Evolutionary conservation across 1,284 basidiomycete genomes (phyloP).

Genomic region (Cutaneotrichosporon cavernicola): DNA sequence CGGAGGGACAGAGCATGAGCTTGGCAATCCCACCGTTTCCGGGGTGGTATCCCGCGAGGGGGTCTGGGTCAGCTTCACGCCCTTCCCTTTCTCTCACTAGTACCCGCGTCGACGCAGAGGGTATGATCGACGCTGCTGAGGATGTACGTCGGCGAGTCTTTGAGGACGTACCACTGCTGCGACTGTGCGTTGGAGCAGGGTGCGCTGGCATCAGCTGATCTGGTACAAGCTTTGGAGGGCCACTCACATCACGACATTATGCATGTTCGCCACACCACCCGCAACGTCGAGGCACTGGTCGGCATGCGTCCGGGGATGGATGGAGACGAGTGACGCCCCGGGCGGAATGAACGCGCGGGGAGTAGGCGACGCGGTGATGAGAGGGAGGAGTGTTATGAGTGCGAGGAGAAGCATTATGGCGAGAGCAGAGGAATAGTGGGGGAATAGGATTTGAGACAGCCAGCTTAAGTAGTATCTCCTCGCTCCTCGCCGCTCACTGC

Average conservation of each 20-base stretch:
- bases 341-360: slow-evolving; percentile 5
- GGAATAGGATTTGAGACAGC: neutral
- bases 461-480: neutral
- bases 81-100: neutral
- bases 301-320: neutral
- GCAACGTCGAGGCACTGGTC: neutral
- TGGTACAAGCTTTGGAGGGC: neutral
- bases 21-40: neutral
- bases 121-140: neutral
- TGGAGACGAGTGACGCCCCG: neutral
- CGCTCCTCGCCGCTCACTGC: too few species aligned
- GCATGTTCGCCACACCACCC: neutral
- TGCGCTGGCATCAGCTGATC: neutral
- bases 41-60: neutral
- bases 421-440: too few species aligned
- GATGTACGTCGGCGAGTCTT: neutral
- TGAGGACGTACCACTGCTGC: neutral
- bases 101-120: slow-evolving; percentile 10
- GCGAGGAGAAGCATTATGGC: neutral
- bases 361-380: neutral
- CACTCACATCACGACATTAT: neutral
- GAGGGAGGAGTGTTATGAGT: neutral
- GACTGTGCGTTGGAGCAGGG: neutral
- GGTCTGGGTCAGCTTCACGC: neutral
- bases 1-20: slow-evolving; percentile 3